Percentiles rank a stretch among this genome's conserved stretches.
Conservation (phyloP, 73 alveolate genomes). For the Symbiodinium pilosum region DNA sequence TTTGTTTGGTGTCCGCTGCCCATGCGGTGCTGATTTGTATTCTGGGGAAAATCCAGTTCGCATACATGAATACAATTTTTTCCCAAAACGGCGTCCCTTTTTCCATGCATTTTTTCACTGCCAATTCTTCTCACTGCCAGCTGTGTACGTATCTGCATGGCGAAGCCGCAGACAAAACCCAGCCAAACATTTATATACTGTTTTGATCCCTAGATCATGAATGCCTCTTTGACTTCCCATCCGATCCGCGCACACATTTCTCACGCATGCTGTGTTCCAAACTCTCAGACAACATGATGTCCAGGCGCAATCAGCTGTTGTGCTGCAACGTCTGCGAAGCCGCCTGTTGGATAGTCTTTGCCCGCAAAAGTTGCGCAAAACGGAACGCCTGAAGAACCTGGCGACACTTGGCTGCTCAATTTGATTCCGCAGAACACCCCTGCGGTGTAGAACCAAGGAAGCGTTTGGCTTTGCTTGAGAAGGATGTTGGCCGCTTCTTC, state of each 20-base stretch:
- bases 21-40: too few species aligned
- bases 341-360: slow-evolving; percentile 60
- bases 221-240: background rate
- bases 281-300: background rate
- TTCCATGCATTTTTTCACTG: too few species aligned
- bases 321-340: slow-evolving; percentile 55
- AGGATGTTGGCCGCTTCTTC: slow-evolving; percentile 34
- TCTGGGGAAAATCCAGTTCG: too few species aligned
- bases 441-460: too few species aligned
- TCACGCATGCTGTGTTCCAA: background rate
- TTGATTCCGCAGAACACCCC: too few species aligned
- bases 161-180: too few species aligned
- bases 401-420: background rate
- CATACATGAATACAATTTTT: too few species aligned
- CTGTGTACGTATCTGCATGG: too few species aligned
- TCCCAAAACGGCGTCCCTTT: too few species aligned
- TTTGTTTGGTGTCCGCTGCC: too few species aligned
- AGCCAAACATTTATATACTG: too few species aligned
- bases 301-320: slow-evolving; percentile 36
- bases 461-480: slow-evolving; percentile 52
- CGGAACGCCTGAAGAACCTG: slow-evolving; percentile 29
- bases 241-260: background rate
- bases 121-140: too few species aligned
- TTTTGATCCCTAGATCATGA: background rate
- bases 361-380: slow-evolving; percentile 37